These are phyloP conservation scores for Globisporangium iwayamae DNA, from an alignment of 352 stramenopile species.

Conservation along the genomic window DNA sequence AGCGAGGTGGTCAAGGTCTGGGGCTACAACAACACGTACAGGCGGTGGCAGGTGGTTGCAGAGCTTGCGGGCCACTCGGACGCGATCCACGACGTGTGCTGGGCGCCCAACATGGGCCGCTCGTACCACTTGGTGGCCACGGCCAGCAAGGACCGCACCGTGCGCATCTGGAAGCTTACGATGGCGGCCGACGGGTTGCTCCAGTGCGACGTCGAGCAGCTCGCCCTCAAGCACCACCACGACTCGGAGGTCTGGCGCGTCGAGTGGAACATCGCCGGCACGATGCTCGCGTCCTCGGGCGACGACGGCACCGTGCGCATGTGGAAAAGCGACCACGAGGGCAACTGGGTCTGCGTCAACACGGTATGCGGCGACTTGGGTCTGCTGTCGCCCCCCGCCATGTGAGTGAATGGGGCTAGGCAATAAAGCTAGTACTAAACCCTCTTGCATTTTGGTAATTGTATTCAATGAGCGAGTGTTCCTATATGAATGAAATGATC, in stretches of 20 bases:
- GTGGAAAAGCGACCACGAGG: slow-evolving; percentile 93
- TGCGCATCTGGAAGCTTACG: slow-evolving; percentile 83
- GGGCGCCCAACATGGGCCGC: slow-evolving; percentile 94
- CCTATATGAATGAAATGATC: background rate
- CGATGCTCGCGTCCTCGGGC: slow-evolving; percentile 91
- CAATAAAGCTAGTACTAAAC: too few relatives aligned
- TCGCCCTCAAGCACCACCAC: slow-evolving; percentile 80
- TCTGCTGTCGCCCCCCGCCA: slow-evolving; percentile 23
- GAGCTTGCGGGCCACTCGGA: slow-evolving; percentile 84
- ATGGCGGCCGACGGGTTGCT: slow-evolving; percentile 64
- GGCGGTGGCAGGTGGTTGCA: slow-evolving; percentile 82
- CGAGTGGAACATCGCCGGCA: slow-evolving; percentile 97
- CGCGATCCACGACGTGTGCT: slow-evolving; percentile 94
- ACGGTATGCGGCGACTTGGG: slow-evolving; percentile 78
- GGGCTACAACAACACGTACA: slow-evolving; percentile 87
- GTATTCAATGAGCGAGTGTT: slow-evolving; percentile 4
- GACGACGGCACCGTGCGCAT: slow-evolving; percentile 94
- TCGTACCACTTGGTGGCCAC: slow-evolving; percentile 93
- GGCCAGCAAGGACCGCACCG: slow-evolving; percentile 90
- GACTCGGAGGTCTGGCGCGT: slow-evolving; percentile 93
- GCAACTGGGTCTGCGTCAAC: slow-evolving; percentile 90
- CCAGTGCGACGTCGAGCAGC: slow-evolving; percentile 65
- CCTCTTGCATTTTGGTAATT: background rate
- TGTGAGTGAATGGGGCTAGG: background rate
- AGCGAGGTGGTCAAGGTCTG: slow-evolving; percentile 88